phyloP scores from a whole-genome alignment of 1,284 basidiomycete genomes.

The Taiwanofungus camphoratus region DNA sequence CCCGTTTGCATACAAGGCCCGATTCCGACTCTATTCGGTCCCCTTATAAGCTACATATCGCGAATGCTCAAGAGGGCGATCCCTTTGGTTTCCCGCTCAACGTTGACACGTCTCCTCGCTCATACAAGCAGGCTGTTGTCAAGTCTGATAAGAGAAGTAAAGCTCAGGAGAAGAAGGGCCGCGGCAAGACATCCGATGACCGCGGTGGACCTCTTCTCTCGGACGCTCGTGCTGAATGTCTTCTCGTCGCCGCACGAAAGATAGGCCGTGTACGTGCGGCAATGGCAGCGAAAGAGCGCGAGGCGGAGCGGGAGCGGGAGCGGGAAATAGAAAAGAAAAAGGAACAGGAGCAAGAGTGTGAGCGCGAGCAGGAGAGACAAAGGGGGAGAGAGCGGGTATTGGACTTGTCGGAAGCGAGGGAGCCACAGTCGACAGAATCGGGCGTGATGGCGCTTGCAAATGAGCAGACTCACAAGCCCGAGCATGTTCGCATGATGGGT shows the following conservation, averaged over 20 bases:
- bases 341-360: not conserved
- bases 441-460: no score
- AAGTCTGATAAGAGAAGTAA: slow-evolving; percentile 10
- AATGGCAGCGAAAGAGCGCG: slow-evolving; percentile 29
- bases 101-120: slow-evolving; percentile 2
- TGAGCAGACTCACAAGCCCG: no score
- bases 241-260: slow-evolving; percentile 52
- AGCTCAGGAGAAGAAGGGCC: not conserved
- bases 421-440: no score
- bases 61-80: not conserved
- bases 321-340: slow-evolving; percentile 4
- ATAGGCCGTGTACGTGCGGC: slow-evolving; percentile 49
- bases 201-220: slow-evolving; percentile 29
- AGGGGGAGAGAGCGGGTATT: no score
- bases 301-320: slow-evolving; percentile 25
- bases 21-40: no score
- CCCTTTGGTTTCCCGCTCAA: not conserved
- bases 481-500: no score
- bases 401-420: no score
- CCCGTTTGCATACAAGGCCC: no score
- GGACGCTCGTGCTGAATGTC: slow-evolving; percentile 56
- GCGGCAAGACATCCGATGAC: not conserved
- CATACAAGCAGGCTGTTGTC: not conserved
- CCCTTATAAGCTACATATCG: not conserved
- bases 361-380: not conserved